These are phyloP conservation scores for Penicillium lagena DNA, from an alignment of 495 filamentous ascomycete genomes.

Conservation along the genomic window DNA sequence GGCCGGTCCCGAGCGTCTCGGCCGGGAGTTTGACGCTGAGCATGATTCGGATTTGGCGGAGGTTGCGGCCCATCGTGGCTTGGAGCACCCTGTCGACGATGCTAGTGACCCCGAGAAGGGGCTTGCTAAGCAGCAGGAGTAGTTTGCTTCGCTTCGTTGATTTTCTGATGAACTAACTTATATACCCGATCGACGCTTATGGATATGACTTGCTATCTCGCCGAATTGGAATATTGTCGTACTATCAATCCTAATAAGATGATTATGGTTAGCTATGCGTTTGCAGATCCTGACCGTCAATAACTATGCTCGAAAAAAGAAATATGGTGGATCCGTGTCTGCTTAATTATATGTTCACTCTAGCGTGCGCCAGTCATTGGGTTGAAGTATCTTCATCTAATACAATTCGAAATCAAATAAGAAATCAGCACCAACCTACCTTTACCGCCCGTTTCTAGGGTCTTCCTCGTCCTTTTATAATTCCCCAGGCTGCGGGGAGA, in stretches of 20 bases:
- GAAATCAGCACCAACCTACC: no score
- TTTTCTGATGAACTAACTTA: no score
- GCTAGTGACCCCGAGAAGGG: conserved; percentile 15
- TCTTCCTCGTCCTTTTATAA: neutral
- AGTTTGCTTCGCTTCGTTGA: no score
- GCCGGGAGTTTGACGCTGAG: conserved; percentile 57
- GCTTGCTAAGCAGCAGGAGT: neutral
- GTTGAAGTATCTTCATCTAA: conserved; percentile 15
- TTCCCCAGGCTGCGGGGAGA: no score
- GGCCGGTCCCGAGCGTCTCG: conserved; percentile 69
- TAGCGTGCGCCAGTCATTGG: conserved; percentile 4
- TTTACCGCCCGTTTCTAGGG: no score
- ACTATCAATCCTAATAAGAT: no score
- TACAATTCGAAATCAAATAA: neutral
- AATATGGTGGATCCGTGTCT: conserved; percentile 8
- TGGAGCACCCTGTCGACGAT: conserved; percentile 1
- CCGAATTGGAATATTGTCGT: no score
- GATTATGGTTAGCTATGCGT: no score
- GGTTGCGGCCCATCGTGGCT: conserved; percentile 14
- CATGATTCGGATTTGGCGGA: conserved; percentile 60
- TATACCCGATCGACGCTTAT: no score
- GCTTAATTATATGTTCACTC: conserved; percentile 13
- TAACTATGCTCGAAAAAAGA: no score
- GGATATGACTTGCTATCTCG: no score
- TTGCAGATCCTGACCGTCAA: no score